These are phyloP conservation scores for Cocos nucifera DNA, from an alignment of 176 grass and related monocot species.

Conservation along the genomic window DNA sequence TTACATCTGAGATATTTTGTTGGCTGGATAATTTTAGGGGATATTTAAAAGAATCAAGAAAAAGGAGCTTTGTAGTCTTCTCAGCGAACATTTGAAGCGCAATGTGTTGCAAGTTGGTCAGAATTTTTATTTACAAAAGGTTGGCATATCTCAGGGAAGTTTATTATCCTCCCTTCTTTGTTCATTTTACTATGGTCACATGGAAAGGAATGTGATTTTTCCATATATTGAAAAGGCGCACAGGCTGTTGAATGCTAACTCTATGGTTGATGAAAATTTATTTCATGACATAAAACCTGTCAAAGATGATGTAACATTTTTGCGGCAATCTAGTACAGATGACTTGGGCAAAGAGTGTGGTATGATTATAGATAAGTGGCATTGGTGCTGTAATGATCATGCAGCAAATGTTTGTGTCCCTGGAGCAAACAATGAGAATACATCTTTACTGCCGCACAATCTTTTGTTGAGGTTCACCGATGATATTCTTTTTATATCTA, in stretches of 20 bases:
- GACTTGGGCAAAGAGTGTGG: too few species aligned
- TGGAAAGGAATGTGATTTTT: constrained; percentile 51
- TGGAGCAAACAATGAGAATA: neutral
- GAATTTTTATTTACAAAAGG: constrained; percentile 62
- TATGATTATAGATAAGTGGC: too few species aligned
- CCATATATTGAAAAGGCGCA: constrained; percentile 28
- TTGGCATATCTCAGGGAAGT: constrained; percentile 82
- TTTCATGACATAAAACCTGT: too few species aligned
- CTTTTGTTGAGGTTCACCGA: constrained; percentile 76
- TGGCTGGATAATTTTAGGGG: too few species aligned
- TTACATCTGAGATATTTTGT: too few species aligned
- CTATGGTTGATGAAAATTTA: neutral
- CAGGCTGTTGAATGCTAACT: neutral
- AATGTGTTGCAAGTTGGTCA: constrained; percentile 64
- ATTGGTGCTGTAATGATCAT: neutral
- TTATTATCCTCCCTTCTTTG: constrained; percentile 71
- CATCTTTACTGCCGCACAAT: constrained; percentile 13
- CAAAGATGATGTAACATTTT: too few species aligned
- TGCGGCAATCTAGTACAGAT: neutral
- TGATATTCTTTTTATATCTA: constrained; percentile 85
- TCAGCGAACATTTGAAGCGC: constrained; percentile 47
- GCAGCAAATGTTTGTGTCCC: neutral
- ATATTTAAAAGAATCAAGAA: constrained; percentile 26
- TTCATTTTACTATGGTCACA: constrained; percentile 70
- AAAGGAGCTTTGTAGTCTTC: constrained; percentile 27